Evolutionary conservation across 2,329 filamentous ascomycete genomes (phyloP), one percentile per base, ranked within the genome.

Genomic region (Lasiodiplodia theobromae): DNA sequence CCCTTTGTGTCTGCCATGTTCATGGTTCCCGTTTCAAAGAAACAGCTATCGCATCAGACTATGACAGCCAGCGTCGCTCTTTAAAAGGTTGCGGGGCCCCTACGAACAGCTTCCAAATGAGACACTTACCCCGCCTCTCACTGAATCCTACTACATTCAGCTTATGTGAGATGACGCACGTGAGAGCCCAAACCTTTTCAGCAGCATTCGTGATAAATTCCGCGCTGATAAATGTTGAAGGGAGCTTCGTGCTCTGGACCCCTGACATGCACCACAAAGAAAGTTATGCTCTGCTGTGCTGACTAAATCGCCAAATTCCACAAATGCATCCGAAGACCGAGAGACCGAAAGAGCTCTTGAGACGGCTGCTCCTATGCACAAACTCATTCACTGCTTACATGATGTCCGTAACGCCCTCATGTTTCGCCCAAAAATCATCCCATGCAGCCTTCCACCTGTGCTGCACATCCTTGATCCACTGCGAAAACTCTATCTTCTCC

Each of bases 401-500:
- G 11, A 64, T 21, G 25, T 64, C 60, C 12, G 2, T 12, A n/a
- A 52, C 28, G 7, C 31, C 60, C 47, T 37, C 69, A 44, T 72
- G 68, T 40, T 44, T 69, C 14, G 54, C 60, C 73, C 72, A 75
- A 51, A 69, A 74, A 14, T 11, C 52, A 37, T 71, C 69, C 73
- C 73, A 76, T 31, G 72, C 73, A 25, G 69, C 66, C 18, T 40
- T 56, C 74, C 72, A 76, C 40, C 68, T 69, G 25, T 70, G 68
- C 44, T 73, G 71, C 38, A 73, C 37, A 10, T 60, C 68, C 38
- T 64, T 66, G 10, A 74, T 25, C 73, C 72, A 75, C 1, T 70
- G 69, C 47, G 64, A 68, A 12, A 75, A 71, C 10, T 68, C 18
- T 2, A 72, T 18, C 31, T 69, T 57, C 16, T 71, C 69, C 2